Percentiles rank a stretch among this genome's conserved stretches.
Evolutionary conservation across 202 grass and related monocot genomes (phyloP).

Genomic region (Setaria viridis): DNA sequence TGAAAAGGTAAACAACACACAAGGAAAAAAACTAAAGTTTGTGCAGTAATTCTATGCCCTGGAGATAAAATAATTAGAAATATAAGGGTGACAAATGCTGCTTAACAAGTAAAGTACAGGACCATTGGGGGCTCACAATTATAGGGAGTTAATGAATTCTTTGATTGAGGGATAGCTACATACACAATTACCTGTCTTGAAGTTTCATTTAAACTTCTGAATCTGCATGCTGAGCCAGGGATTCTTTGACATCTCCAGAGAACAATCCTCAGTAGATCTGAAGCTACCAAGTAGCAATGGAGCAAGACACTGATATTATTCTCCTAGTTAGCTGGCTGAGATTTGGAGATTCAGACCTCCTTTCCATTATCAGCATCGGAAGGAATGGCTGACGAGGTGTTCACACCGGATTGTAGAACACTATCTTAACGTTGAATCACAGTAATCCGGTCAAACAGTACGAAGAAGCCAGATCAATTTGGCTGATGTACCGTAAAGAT

Average conservation of each 20-base stretch:
- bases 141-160: slow-evolving; percentile 7
- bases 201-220: slow-evolving; percentile 31
- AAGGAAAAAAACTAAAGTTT: neutral
- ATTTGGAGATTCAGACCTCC: slow-evolving; percentile 1
- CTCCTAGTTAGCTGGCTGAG: neutral
- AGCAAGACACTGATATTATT: slow-evolving; percentile 4
- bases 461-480: slow-evolving; percentile 25
- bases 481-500: slow-evolving; percentile 7
- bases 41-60: neutral
- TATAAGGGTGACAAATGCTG: neutral
- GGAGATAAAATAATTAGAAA: slow-evolving; percentile 16
- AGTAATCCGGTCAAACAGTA: neutral
- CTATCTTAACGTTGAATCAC: neutral
- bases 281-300: slow-evolving; percentile 21
- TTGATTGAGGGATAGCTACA: slow-evolving; percentile 4
- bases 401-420: slow-evolving; percentile 6
- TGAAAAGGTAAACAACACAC: neutral
- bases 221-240: slow-evolving; percentile 15
- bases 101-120: slow-evolving; percentile 10
- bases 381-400: slow-evolving; percentile 9
- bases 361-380: slow-evolving; percentile 1
- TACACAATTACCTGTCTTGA: slow-evolving; percentile 35
- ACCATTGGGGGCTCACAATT: slow-evolving; percentile 8
- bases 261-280: slow-evolving; percentile 14
- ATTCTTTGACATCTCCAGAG: slow-evolving; percentile 29